Evolutionary conservation across 768 basidiomycete species (phyloP).

Genomic region (Trametes sanguinea): DNA sequence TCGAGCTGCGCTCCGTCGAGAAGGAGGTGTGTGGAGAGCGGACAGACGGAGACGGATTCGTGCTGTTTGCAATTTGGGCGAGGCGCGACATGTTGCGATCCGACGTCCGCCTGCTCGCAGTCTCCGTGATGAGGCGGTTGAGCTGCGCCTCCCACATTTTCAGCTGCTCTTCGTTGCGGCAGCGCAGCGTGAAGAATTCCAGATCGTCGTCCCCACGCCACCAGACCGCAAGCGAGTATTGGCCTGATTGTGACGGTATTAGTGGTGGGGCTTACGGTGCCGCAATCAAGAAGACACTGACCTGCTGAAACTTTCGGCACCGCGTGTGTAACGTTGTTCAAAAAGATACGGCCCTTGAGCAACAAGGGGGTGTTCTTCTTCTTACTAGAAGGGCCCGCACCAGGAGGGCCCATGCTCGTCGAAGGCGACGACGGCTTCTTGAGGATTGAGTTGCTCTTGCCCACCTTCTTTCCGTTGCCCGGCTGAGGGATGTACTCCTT

Average conservation of each 20-base stretch:
- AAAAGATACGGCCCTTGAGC: constrained; percentile 94
- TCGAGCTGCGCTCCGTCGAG: constrained; percentile 24
- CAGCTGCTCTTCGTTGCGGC: constrained; percentile 89
- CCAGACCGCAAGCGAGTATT: constrained; percentile 85
- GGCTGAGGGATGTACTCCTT: constrained; percentile 77
- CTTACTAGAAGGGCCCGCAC: constrained; percentile 57
- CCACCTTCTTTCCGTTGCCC: constrained; percentile 63
- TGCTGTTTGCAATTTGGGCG: constrained; percentile 46
- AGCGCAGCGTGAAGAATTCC: constrained; percentile 93
- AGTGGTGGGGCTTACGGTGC: constrained; percentile 7
- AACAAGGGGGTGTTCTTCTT: constrained; percentile 81
- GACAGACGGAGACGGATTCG: constrained; percentile 41
- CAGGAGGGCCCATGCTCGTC: constrained; percentile 46
- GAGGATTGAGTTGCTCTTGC: constrained; percentile 86
- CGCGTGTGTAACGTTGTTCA: constrained; percentile 92
- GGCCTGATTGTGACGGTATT: constrained; percentile 38
- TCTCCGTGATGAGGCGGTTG: constrained; percentile 81
- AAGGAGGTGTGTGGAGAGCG: constrained; percentile 33
- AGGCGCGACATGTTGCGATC: constrained; percentile 64
- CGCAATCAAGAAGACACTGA: constrained; percentile 39
- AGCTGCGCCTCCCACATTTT: constrained; percentile 90
- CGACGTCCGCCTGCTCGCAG: constrained; percentile 66
- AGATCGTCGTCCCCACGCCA: constrained; percentile 94
- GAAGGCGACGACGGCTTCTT: constrained; percentile 72
- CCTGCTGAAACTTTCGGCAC: constrained; percentile 64